Conservation (phyloP, 1,284 basidiomycete genomes). For the Cutaneotrichosporon daszewskae region DNA sequence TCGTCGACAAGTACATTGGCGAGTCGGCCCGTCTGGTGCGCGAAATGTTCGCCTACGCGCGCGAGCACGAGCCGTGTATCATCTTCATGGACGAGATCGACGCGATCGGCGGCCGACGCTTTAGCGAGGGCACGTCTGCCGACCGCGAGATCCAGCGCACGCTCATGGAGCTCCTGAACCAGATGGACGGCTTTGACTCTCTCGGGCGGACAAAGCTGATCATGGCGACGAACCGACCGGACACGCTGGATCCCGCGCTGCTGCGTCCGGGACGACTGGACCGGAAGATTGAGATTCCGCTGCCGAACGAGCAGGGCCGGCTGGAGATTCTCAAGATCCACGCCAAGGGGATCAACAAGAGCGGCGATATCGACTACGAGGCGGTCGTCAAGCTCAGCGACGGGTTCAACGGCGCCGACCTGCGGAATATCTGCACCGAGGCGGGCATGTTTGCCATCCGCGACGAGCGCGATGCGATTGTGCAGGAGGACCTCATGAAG, state of each 20-base stretch:
- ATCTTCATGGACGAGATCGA: conserved; percentile 76
- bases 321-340: conserved; percentile 98
- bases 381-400: conserved; percentile 96
- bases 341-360: conserved; percentile 88
- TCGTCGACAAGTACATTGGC: conserved; percentile 99
- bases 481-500: conserved; percentile 94
- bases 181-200: conserved; percentile 99
- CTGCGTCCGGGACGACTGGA: conserved; percentile 93
- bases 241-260: conserved; percentile 95
- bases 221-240: conserved; percentile 96
- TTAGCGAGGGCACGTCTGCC: conserved; percentile 96
- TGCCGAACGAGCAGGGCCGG: conserved; percentile 92
- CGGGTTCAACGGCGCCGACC: conserved; percentile 89
- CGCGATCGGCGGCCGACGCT: conserved; percentile 89
- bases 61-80: conserved; percentile 92
- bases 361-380: conserved; percentile 91
- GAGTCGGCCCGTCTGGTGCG: conserved; percentile 90
- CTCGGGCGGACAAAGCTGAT: conserved; percentile 94
- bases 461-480: conserved; percentile 84
- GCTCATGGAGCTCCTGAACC: conserved; percentile 98
- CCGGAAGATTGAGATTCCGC: conserved; percentile 95
- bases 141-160: conserved; percentile 99
- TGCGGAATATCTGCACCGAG: conserved; percentile 95
- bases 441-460: conserved; percentile 99
- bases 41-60: conserved; percentile 98